A percentile compares a stretch with the other conserved stretches of the same genome.
Evolutionary conservation across 495 filamentous ascomycete genomes (phyloP).

Genomic region (Hyaloscypha bicolor): DNA sequence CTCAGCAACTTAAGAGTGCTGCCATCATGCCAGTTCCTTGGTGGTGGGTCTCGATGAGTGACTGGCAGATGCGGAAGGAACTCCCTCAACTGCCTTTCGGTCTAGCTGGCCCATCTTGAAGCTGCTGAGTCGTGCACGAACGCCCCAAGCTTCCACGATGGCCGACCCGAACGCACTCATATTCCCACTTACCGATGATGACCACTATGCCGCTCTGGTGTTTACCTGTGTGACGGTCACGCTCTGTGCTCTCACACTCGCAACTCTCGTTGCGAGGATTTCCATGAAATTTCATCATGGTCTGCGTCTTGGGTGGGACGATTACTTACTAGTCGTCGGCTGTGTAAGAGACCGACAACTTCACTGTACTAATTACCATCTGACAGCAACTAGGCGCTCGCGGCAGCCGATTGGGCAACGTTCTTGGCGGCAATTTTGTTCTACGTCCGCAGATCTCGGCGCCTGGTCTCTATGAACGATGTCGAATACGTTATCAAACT

Average conservation of each 20-base stretch:
- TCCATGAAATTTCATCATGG: not conserved
- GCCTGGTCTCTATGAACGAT: not conserved
- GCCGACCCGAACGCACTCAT: too few relatives aligned
- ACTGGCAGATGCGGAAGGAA: too few relatives aligned
- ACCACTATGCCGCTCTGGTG: conserved; percentile 10
- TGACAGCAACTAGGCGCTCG: not conserved
- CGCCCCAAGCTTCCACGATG: too few relatives aligned
- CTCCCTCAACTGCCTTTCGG: too few relatives aligned
- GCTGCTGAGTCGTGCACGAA: too few relatives aligned
- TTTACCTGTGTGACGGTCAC: conserved; percentile 4
- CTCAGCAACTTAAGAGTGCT: too few relatives aligned
- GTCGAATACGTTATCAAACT: conserved; percentile 21
- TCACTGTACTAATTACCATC: not conserved
- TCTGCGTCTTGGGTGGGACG: conserved; percentile 5
- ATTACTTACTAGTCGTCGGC: conserved; percentile 4
- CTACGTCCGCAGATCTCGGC: not conserved
- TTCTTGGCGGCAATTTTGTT: not conserved
- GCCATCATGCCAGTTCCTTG: too few relatives aligned
- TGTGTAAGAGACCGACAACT: conserved; percentile 2
- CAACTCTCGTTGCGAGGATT: not conserved
- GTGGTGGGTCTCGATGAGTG: too few relatives aligned
- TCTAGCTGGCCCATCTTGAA: too few relatives aligned
- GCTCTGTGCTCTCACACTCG: conserved; percentile 2
- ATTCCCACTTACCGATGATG: conserved; percentile 9
- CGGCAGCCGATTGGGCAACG: conserved; percentile 1